Evolutionary conservation across 441 rosid species (phyloP), one percentile per base, ranked within the genome.

Genomic region (Cnidoscolus chayamansa): DNA sequence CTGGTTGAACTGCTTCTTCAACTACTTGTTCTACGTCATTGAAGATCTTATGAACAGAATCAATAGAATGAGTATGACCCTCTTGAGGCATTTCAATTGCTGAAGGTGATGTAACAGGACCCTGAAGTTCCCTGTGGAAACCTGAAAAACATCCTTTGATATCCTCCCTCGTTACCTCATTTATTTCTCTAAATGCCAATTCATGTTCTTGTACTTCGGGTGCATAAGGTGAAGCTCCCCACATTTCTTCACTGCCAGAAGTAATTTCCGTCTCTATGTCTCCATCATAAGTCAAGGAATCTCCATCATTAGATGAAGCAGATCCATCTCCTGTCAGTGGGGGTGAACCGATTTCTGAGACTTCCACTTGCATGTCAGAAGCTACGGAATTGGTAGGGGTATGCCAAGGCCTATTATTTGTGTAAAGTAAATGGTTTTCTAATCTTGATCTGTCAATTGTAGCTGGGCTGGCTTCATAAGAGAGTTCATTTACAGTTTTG

Each of bases 281-380:
- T 35, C 76, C 88, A 74, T 86, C 93, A 61, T 81, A 75, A 40
- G 77, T 58, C 64, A 84, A 65, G 45, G 86, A 84, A 72, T 82
- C 88, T 0, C 80, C 88, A 4, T 90, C 94, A 80, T 68, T 75
- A 53, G 88, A 82, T 12, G 89, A 81, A 67, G 63, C 78, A 56
- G 88, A 62, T 58, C 78, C 94, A 79, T 88, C 93, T 17, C 70
- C 74, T 20, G 84, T 80, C 40, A 78, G 45, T n/a, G 88, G 86
- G 58, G 98, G 97, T 43, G 98, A 92, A 67, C 97, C 87, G 5
- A 77, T 65, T 76, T 92, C 98, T 10, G 98, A 94, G 72, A 92
- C 86, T 82, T 92, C 98, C 57, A 94, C 98, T 74, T 92, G 97
- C 86, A 94, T 82, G 75, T 92, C 98, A 54, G 98, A 94, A 73